phyloP scores from a whole-genome alignment of 495 filamentous ascomycete species.

The Podospora bellae-mahoneyi region DNA sequence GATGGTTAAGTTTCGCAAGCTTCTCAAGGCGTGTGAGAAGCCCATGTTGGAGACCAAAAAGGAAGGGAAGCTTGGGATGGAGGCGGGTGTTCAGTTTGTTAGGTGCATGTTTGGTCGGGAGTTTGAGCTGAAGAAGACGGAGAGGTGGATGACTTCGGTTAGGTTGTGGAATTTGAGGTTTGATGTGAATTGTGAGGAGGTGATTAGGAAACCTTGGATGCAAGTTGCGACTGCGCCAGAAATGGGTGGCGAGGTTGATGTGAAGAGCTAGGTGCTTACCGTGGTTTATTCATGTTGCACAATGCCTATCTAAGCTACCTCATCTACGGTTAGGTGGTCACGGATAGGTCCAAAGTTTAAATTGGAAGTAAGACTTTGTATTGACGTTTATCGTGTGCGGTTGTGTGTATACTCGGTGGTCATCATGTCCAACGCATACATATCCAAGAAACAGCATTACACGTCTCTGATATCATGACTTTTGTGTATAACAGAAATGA shows the following conservation, averaged over 20 bases:
- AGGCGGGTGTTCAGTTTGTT: slow-evolving; percentile 92
- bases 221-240: not conserved
- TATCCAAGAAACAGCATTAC: too few relatives aligned
- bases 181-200: slow-evolving; percentile 93
- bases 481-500: too few relatives aligned
- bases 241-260: not conserved
- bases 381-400: too few relatives aligned
- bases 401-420: too few relatives aligned
- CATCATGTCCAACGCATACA: too few relatives aligned
- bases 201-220: slow-evolving; percentile 57
- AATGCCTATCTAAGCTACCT: too few relatives aligned
- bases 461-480: too few relatives aligned
- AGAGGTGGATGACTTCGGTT: slow-evolving; percentile 88
- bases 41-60: slow-evolving; percentile 69
- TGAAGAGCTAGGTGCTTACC: not conserved
- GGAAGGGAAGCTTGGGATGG: slow-evolving; percentile 77
- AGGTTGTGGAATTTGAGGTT: slow-evolving; percentile 94
- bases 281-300: too few relatives aligned
- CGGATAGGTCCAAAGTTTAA: too few relatives aligned
- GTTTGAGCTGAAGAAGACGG: slow-evolving; percentile 83
- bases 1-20: slow-evolving; percentile 77
- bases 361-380: too few relatives aligned
- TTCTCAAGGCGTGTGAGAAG: slow-evolving; percentile 85
- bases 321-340: too few relatives aligned
- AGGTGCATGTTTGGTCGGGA: slow-evolving; percentile 94